phyloP scores from a whole-genome alignment of 2,329 filamentous ascomycete genomes.

The Catunica adiposa region DNA sequence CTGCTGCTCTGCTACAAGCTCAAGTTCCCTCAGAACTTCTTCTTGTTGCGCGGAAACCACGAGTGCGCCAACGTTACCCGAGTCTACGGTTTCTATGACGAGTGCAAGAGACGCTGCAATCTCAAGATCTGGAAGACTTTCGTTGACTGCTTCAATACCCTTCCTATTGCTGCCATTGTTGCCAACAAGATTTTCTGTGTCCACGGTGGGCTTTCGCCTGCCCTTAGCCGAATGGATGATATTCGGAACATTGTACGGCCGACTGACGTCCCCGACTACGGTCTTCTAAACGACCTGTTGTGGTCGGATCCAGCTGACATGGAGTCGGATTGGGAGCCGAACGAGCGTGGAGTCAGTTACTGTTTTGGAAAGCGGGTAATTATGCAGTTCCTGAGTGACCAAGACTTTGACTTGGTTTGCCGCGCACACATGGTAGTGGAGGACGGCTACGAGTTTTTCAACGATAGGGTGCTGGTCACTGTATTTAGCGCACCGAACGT shows the following conservation, averaged over 20 bases:
- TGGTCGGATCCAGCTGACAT: conserved; percentile 98
- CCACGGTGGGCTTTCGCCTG: conserved; percentile 84
- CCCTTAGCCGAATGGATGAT: conserved; percentile 91
- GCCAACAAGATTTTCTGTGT: conserved; percentile 97
- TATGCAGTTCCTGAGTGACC: conserved; percentile 80
- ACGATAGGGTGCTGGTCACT: conserved; percentile 82
- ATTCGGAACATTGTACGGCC: conserved; percentile 90
- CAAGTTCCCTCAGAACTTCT: conserved; percentile 95
- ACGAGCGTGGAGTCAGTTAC: conserved; percentile 92
- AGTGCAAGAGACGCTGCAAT: conserved; percentile 91
- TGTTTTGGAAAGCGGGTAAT: conserved; percentile 98
- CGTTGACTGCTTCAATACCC: conserved; percentile 86
- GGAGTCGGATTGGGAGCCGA: conserved; percentile 95
- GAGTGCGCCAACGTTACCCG: conserved; percentile 93
- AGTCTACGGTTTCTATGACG: conserved; percentile 95
- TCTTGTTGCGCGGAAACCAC: conserved; percentile 84
- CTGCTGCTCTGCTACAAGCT: conserved; percentile 91
- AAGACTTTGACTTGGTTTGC: conserved; percentile 95
- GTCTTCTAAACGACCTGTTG: conserved; percentile 80
- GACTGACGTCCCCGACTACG: conserved; percentile 94
- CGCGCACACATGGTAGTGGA: conserved; percentile 98
- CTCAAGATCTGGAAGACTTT: conserved; percentile 98
- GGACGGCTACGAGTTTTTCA: conserved; percentile 98
- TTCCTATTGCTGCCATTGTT: conserved; percentile 92
- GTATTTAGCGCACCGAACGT: conserved; percentile 97